Base-by-base conservation (phyloP, 2,329 filamentous ascomycete genomes). In the Colletotrichum cereale region DNA sequence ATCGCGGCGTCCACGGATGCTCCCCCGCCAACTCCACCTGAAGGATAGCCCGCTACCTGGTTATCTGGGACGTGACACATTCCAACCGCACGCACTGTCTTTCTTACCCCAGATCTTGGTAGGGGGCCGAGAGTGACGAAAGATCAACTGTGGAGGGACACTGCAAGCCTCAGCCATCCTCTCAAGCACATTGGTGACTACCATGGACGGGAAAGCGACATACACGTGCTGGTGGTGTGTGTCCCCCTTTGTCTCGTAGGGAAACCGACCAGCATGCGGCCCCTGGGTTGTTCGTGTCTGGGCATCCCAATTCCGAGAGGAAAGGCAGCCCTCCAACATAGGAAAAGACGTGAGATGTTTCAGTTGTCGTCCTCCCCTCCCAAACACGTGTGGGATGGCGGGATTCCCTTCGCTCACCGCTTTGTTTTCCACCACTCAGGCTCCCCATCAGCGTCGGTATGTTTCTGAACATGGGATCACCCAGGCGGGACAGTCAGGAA, bases 381-480 rank as follows among this genome's bases (percentile, higher is more conserved):
- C 47, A 58, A 34, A 63, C 58, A 38, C 36, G 52, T 60, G 57
- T 68, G 57, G 56, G 58, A 67, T 52, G 26, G 42, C 31, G 31
- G n/a, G n/a, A 38, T 21, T 38, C 12, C 24, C 61, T n/a, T 42
- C 29, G 29, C 53, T 66, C 66, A 69, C 66, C 53, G 66, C 66
- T 66, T 21, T 60, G 53, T 66, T 26, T 66, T 47, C 40, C n/a
- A 38, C 38, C 57, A 44, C 50, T 62, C 58, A 58, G 55, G 60
- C 60, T 21, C 24, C 50, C 31, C 62, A 21, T 57, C 38, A 42
- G 38, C 31, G 52, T 34, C 53, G 66, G 52, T 48, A 31, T 62
- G 68, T 71, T 71, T 71, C 68, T 64, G 58, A 68, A 71, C 50
- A 71, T 71, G 68, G 58, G 68, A 68, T 60, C 57, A 55, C 24